phyloP scores from a whole-genome alignment of 176 grass and related monocot genomes.

The Carex kokanica region DNA sequence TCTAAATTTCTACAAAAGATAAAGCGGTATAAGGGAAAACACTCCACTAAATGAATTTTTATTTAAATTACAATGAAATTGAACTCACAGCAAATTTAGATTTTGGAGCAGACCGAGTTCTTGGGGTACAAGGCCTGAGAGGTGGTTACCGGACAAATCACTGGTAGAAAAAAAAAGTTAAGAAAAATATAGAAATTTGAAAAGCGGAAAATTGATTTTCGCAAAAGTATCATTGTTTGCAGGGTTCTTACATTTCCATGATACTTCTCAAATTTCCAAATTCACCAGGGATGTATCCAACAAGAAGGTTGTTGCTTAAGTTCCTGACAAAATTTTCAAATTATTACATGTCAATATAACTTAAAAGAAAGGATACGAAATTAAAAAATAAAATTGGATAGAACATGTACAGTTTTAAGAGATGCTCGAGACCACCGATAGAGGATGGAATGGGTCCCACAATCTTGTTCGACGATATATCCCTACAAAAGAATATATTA shows the following conservation, averaged over 20 bases:
- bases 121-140: conserved; percentile 64
- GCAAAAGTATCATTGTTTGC: not conserved
- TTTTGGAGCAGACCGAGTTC: conserved; percentile 84
- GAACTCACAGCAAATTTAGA: conserved; percentile 67
- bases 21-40: not conserved
- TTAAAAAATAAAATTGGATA: not conserved
- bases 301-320: conserved; percentile 79
- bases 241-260: conserved; percentile 74
- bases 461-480: conserved; percentile 86
- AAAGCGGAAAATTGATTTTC: not conserved
- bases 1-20: conserved; percentile 62
- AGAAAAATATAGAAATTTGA: conserved; percentile 27
- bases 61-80: conserved; percentile 21
- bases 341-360: conserved; percentile 6
- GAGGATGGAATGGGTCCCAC: conserved; percentile 69
- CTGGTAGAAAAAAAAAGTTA: conserved; percentile 29
- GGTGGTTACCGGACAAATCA: conserved; percentile 54
- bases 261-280: conserved; percentile 96
- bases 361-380: not conserved
- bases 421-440: conserved; percentile 83
- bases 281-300: conserved; percentile 72
- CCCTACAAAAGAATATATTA: conserved; percentile 40
- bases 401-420: conserved; percentile 58
- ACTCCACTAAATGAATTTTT: not conserved
- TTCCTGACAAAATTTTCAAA: conserved; percentile 48